Evolutionary conservation across 495 filamentous ascomycete species (phyloP), one percentile per base, ranked within the genome.

Genomic region (Echria macrotheca): DNA sequence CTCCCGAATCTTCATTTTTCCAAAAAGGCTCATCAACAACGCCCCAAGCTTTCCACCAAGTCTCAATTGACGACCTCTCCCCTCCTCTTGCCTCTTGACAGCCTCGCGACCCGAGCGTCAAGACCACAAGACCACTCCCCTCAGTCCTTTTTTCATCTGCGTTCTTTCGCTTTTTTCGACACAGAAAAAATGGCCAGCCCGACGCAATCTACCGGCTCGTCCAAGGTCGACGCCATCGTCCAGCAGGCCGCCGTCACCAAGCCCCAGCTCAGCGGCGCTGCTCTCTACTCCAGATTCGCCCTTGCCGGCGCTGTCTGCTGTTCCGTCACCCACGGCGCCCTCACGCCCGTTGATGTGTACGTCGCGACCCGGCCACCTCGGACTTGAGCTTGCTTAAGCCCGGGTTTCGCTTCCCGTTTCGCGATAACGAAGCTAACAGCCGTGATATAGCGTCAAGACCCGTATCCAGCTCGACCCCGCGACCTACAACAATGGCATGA

Each of bases 271-370:
- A 69, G 53, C 60, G 81, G 79, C 35, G 49, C 79, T 52, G 65
- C 64, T 41, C 79, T 87, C 47, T 88, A 89, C 75, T 81, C 84
- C 52, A 73, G 88, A 66, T 95, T 95, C 76, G 89, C 91, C 67
- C 85, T 95, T 62, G 89, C 90, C 54, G 90, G 89, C 68, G 90
- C 89, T 56, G 74, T 94, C 73, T 95, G 90, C 83, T 96, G 90
- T 70, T 87, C 87, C 61, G 76, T 96, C 72, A 96, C 90, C 58
- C 90, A 96, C 77, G 90, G 90, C 61, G 82, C 78, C 61, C 79
- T 95, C 66, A 96, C 90, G 47, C 90, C 90, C 58, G 86, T 96
- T 63, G 90, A 96, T 84, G 90, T 96, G 90, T 96, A 89, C 75
- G 90, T 84, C 48, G 45, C 39, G 23, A 7, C n/a, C 44, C 8